A percentile compares a stretch with the other conserved stretches of the same genome.
Evolutionary conservation across 768 basidiomycete genomes (phyloP).

Genomic region (Phylloporus rhodoxanthus): DNA sequence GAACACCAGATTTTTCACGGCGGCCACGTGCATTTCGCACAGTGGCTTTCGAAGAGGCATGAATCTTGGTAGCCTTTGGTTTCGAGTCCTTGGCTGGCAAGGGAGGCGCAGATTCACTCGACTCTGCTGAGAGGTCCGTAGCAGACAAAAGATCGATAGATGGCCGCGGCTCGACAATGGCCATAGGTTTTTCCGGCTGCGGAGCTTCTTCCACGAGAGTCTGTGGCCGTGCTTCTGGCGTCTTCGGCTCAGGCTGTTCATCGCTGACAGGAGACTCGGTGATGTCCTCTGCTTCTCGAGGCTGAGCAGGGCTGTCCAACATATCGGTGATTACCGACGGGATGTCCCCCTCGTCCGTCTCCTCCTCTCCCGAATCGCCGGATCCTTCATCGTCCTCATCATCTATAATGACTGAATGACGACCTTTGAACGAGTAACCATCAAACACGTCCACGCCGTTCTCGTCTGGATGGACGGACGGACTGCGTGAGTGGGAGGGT

Average conservation of each 20-base stretch:
- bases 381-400: slow-evolving; percentile 48
- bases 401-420: slow-evolving; percentile 72
- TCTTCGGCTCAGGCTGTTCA: slow-evolving; percentile 57
- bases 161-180: slow-evolving; percentile 14
- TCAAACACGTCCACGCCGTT: slow-evolving; percentile 72
- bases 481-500: slow-evolving; percentile 73
- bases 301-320: slow-evolving; percentile 20
- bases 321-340: slow-evolving; percentile 17
- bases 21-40: slow-evolving; percentile 38
- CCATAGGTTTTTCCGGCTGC: slow-evolving; percentile 10
- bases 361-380: slow-evolving; percentile 30
- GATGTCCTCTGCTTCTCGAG: slow-evolving; percentile 27
- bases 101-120: slow-evolving; percentile 23
- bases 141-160: slow-evolving; percentile 11
- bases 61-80: slow-evolving; percentile 21
- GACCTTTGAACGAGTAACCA: slow-evolving; percentile 90
- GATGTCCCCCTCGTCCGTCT: slow-evolving; percentile 36
- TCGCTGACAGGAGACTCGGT: slow-evolving; percentile 33
- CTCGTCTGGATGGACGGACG: slow-evolving; percentile 53
- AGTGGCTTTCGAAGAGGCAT: slow-evolving; percentile 12
- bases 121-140: slow-evolving; percentile 3
- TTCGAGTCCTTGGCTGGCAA: slow-evolving; percentile 31
- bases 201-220: slow-evolving; percentile 27
- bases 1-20: slow-evolving; percentile 78
- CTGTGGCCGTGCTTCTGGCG: slow-evolving; percentile 60